Percentiles rank a stretch among this genome's conserved stretches.
Conservation (phyloP, 768 basidiomycete genomes). For the Imleria badia region DNA sequence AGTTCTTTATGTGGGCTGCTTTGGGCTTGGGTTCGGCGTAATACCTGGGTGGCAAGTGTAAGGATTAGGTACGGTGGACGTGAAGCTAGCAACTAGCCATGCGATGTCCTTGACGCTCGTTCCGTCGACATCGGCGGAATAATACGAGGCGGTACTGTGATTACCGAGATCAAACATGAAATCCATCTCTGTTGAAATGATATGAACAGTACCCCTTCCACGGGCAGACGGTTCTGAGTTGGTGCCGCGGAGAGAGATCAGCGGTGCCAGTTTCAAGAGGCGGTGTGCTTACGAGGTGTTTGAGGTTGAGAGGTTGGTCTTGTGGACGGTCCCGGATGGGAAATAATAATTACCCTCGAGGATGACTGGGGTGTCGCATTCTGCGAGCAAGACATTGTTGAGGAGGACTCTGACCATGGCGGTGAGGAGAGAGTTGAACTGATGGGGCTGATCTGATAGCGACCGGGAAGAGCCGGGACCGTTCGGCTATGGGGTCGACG, state of each 20-base stretch:
- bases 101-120: slow-evolving; percentile 56
- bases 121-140: slow-evolving; percentile 52
- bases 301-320: slow-evolving; percentile 48
- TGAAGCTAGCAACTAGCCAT: slow-evolving; percentile 45
- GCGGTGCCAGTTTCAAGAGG: not conserved
- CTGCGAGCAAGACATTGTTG: slow-evolving; percentile 54
- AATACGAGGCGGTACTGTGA: slow-evolving; percentile 62
- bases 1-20: slow-evolving; percentile 61
- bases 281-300: slow-evolving; percentile 45
- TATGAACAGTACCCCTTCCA: slow-evolving; percentile 64
- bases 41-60: slow-evolving; percentile 46
- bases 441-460: slow-evolving; percentile 5
- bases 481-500: slow-evolving; percentile 2
- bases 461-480: slow-evolving; percentile 20
- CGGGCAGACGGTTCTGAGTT: slow-evolving; percentile 49
- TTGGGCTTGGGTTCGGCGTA: slow-evolving; percentile 57
- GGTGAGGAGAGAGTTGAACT: not conserved
- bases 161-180: not conserved
- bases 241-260: not conserved
- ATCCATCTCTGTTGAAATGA: not conserved
- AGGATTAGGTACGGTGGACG: not conserved
- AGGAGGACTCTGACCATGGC: slow-evolving; percentile 50
- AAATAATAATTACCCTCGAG: slow-evolving; percentile 78
- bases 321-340: slow-evolving; percentile 54
- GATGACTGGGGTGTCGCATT: slow-evolving; percentile 51